phyloP scores from a whole-genome alignment of 805 yeast genomes.

The Pichia thaimueangensis region DNA sequence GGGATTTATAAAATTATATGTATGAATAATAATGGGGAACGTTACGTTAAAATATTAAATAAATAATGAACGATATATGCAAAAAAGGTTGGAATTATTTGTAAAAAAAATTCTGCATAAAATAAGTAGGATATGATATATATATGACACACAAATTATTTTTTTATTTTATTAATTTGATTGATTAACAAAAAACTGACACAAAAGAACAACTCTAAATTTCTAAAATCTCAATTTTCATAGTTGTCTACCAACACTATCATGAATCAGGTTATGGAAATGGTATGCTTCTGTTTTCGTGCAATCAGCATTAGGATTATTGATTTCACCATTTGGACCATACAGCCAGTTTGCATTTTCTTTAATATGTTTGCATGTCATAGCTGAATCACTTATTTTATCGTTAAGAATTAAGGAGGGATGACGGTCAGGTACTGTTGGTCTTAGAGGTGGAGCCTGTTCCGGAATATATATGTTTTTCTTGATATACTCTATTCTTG shows the following conservation, averaged over 20 bases:
- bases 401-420: slow-evolving; percentile 32
- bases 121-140: too few species aligned
- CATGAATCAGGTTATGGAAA: slow-evolving; percentile 24
- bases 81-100: too few species aligned
- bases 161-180: too few species aligned
- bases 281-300: slow-evolving; percentile 27
- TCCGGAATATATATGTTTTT: slow-evolving; percentile 31
- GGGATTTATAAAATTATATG: too few species aligned
- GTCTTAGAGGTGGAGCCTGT: slow-evolving; percentile 12
- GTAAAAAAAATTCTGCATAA: too few species aligned
- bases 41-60: too few species aligned
- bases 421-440: slow-evolving; percentile 29
- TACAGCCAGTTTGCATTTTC: slow-evolving; percentile 32
- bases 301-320: slow-evolving; percentile 19
- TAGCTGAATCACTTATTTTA: slow-evolving; percentile 23
- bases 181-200: too few species aligned
- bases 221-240: too few species aligned
- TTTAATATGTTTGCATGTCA: slow-evolving; percentile 25
- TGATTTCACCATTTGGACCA: slow-evolving; percentile 31
- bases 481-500: slow-evolving; percentile 26
- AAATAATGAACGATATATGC: too few species aligned
- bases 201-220: too few species aligned
- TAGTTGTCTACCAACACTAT: slow-evolving; percentile 19
- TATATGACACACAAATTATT: too few species aligned
- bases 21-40: too few species aligned